Percentiles rank a stretch among this genome's conserved stretches.
Evolutionary conservation across 495 filamentous ascomycete genomes (phyloP).

Genomic region (Cetradonia linearis): DNA sequence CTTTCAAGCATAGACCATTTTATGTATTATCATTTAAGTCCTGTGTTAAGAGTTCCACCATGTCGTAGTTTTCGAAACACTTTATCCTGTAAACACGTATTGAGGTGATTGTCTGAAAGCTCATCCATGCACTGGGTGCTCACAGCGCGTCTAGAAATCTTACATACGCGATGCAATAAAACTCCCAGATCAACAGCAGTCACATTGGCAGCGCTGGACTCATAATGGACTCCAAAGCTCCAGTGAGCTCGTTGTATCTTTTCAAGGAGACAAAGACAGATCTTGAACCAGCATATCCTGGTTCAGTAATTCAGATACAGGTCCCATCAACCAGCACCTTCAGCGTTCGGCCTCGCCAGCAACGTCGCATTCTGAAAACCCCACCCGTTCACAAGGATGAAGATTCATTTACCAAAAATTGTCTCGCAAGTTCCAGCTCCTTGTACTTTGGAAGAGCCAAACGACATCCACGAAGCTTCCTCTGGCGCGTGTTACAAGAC

Average conservation of each 20-base stretch:
- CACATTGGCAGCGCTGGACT: background rate
- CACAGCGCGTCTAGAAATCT: background rate
- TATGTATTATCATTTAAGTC: too few relatives aligned
- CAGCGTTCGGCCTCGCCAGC: slow-evolving; percentile 39
- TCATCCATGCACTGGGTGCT: background rate
- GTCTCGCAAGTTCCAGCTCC: slow-evolving; percentile 68
- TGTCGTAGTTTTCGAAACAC: too few relatives aligned
- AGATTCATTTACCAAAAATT: slow-evolving; percentile 55
- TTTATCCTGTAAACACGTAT: too few relatives aligned
- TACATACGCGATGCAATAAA: background rate
- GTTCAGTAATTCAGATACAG: slow-evolving; percentile 61
- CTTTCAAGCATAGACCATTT: background rate
- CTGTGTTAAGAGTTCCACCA: background rate
- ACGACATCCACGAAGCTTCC: slow-evolving; percentile 66
- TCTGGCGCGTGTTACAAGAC: slow-evolving; percentile 82
- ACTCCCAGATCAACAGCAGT: background rate
- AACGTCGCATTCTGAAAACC: slow-evolving; percentile 30
- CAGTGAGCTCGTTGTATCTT: slow-evolving; percentile 28
- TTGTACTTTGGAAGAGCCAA: slow-evolving; percentile 73
- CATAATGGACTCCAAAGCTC: slow-evolving; percentile 14
- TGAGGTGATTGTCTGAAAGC: background rate
- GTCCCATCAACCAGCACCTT: slow-evolving; percentile 44
- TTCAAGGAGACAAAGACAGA: slow-evolving; percentile 84
- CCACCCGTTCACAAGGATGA: slow-evolving; percentile 53
- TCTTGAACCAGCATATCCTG: slow-evolving; percentile 59